Base-by-base conservation (phyloP, 2,329 filamentous ascomycete species). In the Mariannaea elegans region DNA sequence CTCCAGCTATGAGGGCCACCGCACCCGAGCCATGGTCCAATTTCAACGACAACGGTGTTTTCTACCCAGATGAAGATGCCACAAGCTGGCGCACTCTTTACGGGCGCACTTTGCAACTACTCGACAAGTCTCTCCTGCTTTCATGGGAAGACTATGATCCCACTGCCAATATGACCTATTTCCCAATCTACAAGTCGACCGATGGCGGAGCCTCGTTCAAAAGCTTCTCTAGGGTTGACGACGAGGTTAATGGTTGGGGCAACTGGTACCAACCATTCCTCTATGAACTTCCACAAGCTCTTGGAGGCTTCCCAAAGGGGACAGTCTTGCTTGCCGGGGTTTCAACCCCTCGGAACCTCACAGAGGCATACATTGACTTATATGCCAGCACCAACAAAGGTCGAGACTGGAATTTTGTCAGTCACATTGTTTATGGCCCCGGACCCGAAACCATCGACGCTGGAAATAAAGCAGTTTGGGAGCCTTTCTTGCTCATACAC, bases 191-290 rank as follows among this genome's bases (percentile, higher is more conserved):
- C 71, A 72, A 76, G 61, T 84, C 81, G 24, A 75, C 67, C 12
- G 84, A 87, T 68, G 74, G 78, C 50, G 85, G 85, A 3, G 68
- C 77, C 27, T 86, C 82, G 2, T 92, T 88, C 89, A 77, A 78
- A 8, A 81, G 88, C 69, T 78, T 90, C 46, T 85, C 87, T 2
- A 80, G 81, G 7, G 85, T 91, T 7, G 78, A 84, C 2, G 89
- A 92, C 69, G 80, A 83, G 49, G 84, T 83, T 29, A 87, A 90
- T 62, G 83, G 83, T 24, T 87, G 84, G 77, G 89, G 89, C 16
- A 74, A 90, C 47, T 82, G 87, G n/a, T 90, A 90, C 69, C 90
- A 92, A 67, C 90, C 90, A 0, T 85, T 86, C 71, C 78, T 92
- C 5, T 90, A 89, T 67, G 81, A 86, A 60, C 79, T 92, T 3